Evolutionary conservation across 139 green algal species (phyloP).

Genomic region (Ettlia oleoabundans): DNA sequence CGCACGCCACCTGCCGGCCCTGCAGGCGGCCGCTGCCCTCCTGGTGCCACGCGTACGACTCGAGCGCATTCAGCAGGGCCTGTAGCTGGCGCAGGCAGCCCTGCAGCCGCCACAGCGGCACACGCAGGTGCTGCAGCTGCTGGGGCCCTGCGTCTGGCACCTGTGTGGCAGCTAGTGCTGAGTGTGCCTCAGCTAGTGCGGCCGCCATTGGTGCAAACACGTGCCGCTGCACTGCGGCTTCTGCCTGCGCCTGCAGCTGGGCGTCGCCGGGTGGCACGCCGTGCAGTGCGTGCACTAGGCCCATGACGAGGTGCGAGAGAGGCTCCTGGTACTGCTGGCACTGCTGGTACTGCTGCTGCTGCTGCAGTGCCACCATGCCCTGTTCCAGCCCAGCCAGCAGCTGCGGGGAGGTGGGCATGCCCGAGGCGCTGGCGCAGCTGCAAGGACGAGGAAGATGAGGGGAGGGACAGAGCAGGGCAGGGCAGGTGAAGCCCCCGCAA

Average conservation of each 20-base stretch:
- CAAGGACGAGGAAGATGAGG: background rate
- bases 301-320: conserved; percentile 6
- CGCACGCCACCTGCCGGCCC: background rate
- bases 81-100: conserved; percentile 16
- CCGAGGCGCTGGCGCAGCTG: background rate
- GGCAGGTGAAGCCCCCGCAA: background rate
- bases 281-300: conserved; percentile 28
- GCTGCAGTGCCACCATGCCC: conserved; percentile 16
- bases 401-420: background rate
- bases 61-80: conserved; percentile 35
- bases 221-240: background rate
- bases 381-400: conserved; percentile 13
- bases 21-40: background rate
- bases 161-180: background rate
- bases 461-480: background rate
- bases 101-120: conserved; percentile 14
- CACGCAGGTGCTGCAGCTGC: background rate
- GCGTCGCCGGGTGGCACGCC: background rate
- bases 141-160: background rate
- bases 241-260: background rate
- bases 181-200: background rate
- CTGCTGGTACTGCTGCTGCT: background rate
- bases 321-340: background rate
- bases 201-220: conserved; percentile 11
- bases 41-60: conserved; percentile 13